phyloP scores from a whole-genome alignment of 2,329 filamentous ascomycete species.

The Beauveria medogensis region DNA sequence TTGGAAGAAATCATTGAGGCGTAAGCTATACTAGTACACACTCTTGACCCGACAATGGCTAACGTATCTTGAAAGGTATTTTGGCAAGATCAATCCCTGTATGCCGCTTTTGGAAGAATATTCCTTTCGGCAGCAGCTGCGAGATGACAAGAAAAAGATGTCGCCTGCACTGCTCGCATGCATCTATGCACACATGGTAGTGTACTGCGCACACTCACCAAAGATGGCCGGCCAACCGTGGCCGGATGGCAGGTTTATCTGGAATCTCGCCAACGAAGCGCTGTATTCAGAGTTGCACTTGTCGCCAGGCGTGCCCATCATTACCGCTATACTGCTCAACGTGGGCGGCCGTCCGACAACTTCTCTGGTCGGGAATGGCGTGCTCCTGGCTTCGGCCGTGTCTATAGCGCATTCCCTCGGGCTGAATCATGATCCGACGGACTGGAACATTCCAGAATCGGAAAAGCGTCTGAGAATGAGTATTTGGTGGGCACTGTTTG shows the following conservation, averaged over 20 bases:
- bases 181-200: conserved; percentile 48
- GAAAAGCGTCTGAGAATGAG: conserved; percentile 45
- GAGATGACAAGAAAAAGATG: conserved; percentile 35
- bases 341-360: conserved; percentile 52
- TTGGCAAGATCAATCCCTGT: conserved; percentile 48
- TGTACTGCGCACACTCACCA: conserved; percentile 46
- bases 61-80: conserved; percentile 32
- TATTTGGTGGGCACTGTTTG: conserved; percentile 48
- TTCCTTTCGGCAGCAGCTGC: conserved; percentile 42
- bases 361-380: conserved; percentile 49
- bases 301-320: conserved; percentile 49
- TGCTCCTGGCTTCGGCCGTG: conserved; percentile 41
- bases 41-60: not conserved
- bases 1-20: conserved; percentile 40
- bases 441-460: conserved; percentile 42
- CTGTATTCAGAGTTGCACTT: conserved; percentile 52
- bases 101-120: conserved; percentile 52
- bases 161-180: conserved; percentile 49
- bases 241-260: conserved; percentile 50
- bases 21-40: conserved; percentile 22
- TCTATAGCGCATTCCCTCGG: conserved; percentile 46
- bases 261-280: conserved; percentile 53
- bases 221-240: conserved; percentile 28
- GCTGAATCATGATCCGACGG: conserved; percentile 42
- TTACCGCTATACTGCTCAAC: conserved; percentile 50